These are phyloP conservation scores for Monilinia aucupariae DNA, from an alignment of 2,329 filamentous ascomycete genomes.

Conservation along the genomic window DNA sequence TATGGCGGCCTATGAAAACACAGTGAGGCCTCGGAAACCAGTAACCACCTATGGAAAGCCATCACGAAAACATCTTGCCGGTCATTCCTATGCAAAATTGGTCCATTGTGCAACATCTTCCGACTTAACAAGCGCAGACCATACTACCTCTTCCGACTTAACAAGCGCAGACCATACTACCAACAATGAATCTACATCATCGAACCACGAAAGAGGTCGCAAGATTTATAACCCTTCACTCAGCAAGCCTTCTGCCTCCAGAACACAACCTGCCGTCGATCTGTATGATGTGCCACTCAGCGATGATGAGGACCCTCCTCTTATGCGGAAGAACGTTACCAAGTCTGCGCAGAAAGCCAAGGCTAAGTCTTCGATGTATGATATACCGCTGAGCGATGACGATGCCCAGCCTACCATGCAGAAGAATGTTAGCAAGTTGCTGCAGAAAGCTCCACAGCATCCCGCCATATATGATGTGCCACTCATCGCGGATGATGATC, in stretches of 20 bases:
- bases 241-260: conserved; percentile 8
- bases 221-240: conserved; percentile 3
- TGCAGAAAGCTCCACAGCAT: conserved; percentile 9
- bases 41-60: conserved; percentile 35
- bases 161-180: conserved; percentile 12
- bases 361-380: conserved; percentile 21
- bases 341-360: conserved; percentile 9
- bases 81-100: conserved; percentile 26
- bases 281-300: conserved; percentile 30
- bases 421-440: conserved; percentile 21
- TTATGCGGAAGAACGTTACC: conserved; percentile 14
- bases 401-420: conserved; percentile 7
- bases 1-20: conserved; percentile 32
- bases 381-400: conserved; percentile 26
- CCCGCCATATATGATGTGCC: conserved; percentile 4
- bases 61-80: conserved; percentile 30
- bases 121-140: conserved; percentile 19
- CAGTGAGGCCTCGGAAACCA: conserved; percentile 28
- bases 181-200: conserved; percentile 11
- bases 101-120: conserved; percentile 25
- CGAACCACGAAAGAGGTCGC: conserved; percentile 10
- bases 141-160: conserved; percentile 23
- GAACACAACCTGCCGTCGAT: conserved; percentile 11
- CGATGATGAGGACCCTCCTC: conserved; percentile 20
- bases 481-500: conserved; percentile 3